These are phyloP conservation scores for Aspergillus ruber DNA, from an alignment of 2,329 filamentous ascomycete species.

Conservation along the genomic window DNA sequence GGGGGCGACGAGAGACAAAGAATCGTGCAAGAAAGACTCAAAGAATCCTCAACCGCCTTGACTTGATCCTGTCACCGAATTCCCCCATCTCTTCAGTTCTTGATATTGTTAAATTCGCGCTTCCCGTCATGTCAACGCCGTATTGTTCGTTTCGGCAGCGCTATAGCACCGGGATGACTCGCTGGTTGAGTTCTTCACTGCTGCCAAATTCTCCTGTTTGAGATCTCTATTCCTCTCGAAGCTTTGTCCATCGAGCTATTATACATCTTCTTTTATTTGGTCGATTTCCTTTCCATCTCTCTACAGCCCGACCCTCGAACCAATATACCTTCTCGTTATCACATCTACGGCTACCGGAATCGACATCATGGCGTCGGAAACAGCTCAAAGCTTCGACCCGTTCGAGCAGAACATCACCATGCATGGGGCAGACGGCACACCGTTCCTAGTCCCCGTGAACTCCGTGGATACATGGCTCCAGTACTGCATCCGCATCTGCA, in stretches of 20 bases:
- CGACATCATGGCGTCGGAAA: conserved; percentile 9
- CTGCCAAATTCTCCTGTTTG: background rate
- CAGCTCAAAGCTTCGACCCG: conserved; percentile 38
- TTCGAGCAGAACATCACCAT: conserved; percentile 49
- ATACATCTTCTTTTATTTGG: background rate
- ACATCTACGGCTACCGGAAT: background rate
- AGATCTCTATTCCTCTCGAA: conserved; percentile 1
- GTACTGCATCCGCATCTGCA: conserved; percentile 45
- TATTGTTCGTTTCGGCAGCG: conserved; percentile 27
- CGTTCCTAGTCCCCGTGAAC: conserved; percentile 36
- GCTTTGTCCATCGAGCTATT: background rate
- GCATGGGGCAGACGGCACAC: conserved; percentile 37
- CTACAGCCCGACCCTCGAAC: background rate
- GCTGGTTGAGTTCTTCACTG: background rate
- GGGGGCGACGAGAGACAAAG: background rate
- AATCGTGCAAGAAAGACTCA: background rate
- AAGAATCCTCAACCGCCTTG: conserved; percentile 3
- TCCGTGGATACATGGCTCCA: conserved; percentile 42
- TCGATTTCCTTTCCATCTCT: background rate
- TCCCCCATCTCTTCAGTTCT: background rate
- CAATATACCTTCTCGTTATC: background rate
- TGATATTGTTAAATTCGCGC: conserved; percentile 7
- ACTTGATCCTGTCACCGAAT: background rate
- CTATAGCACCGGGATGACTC: conserved; percentile 8
- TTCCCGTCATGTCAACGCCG: background rate